Evolutionary conservation across 164 flowering plant species (phyloP).

Genomic region (Tetracentron sinense): DNA sequence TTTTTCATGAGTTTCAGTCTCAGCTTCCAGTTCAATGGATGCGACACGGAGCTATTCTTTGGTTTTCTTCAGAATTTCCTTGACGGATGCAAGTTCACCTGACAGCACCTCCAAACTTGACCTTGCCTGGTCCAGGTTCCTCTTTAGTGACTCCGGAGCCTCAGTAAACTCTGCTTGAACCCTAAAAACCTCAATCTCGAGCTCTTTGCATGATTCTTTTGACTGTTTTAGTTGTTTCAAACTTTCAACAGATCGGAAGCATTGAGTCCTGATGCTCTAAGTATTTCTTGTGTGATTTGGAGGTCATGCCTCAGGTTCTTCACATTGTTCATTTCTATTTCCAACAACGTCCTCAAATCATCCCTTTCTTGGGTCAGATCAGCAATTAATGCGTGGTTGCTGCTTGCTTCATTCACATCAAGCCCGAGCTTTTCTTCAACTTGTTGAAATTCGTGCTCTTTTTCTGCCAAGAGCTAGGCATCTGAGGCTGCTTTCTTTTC

Average conservation of each 20-base stretch:
- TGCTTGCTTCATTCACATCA: constrained; percentile 33
- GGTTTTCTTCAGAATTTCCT: constrained; percentile 43
- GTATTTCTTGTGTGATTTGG: constrained; percentile 32
- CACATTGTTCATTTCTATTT: constrained; percentile 33
- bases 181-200: constrained; percentile 49
- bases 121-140: constrained; percentile 47
- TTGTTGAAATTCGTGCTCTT: constrained; percentile 38
- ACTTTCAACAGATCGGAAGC: constrained; percentile 40
- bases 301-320: constrained; percentile 52
- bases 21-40: constrained; percentile 41
- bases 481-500: constrained; percentile 48
- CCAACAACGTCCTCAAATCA: constrained; percentile 35
- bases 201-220: constrained; percentile 36
- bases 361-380: constrained; percentile 57
- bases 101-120: constrained; percentile 34
- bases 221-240: constrained; percentile 44
- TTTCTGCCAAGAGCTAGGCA: constrained; percentile 48
- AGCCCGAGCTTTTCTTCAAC: constrained; percentile 47
- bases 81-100: constrained; percentile 40
- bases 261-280: constrained; percentile 44
- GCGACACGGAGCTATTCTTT: constrained; percentile 40
- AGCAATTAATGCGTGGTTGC: constrained; percentile 27
- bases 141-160: constrained; percentile 34
- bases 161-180: constrained; percentile 39
- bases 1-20: constrained; percentile 30